These are phyloP conservation scores for Cladosporium sp. DNA, from an alignment of 2,329 filamentous ascomycete genomes.

Conservation along the genomic window DNA sequence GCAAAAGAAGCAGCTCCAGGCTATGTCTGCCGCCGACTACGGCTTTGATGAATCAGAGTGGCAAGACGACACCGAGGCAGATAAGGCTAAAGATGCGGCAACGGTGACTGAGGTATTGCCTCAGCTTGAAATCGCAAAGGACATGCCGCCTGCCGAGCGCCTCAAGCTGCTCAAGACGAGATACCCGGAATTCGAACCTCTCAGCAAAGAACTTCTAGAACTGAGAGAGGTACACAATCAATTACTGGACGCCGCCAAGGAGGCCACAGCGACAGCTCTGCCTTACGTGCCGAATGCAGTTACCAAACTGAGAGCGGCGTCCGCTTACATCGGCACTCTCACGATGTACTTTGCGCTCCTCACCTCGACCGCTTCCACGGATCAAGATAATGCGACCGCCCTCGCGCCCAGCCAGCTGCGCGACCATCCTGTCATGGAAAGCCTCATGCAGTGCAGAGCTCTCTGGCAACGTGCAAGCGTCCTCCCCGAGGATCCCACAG, in stretches of 20 bases:
- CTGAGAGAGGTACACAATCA: constrained; percentile 46
- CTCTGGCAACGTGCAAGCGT: constrained; percentile 72
- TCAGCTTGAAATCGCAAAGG: constrained; percentile 71
- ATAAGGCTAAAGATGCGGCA: constrained; percentile 37
- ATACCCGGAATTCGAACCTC: constrained; percentile 87
- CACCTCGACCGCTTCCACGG: constrained; percentile 64
- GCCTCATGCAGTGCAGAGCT: constrained; percentile 68
- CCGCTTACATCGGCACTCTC: constrained; percentile 78
- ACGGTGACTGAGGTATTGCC: constrained; percentile 76
- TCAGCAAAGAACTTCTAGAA: constrained; percentile 72
- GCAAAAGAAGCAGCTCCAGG: constrained; percentile 83
- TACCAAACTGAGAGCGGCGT: constrained; percentile 71
- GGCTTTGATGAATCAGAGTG: constrained; percentile 87
- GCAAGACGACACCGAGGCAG: constrained; percentile 49
- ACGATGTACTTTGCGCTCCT: constrained; percentile 92
- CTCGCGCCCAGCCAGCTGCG: constrained; percentile 72
- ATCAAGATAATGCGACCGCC: constrained; percentile 47
- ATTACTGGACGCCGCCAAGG: constrained; percentile 14
- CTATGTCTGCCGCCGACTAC: constrained; percentile 88
- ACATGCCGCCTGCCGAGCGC: constrained; percentile 69
- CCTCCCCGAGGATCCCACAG: constrained; percentile 35
- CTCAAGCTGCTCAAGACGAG: constrained; percentile 67
- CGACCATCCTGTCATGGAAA: constrained; percentile 87
- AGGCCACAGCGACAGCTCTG: constrained; percentile 1
- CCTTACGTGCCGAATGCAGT: constrained; percentile 15